Evolutionary conservation across 208 protist genomes (phyloP).

Genomic region (Endotrypanum monterogeii): DNA sequence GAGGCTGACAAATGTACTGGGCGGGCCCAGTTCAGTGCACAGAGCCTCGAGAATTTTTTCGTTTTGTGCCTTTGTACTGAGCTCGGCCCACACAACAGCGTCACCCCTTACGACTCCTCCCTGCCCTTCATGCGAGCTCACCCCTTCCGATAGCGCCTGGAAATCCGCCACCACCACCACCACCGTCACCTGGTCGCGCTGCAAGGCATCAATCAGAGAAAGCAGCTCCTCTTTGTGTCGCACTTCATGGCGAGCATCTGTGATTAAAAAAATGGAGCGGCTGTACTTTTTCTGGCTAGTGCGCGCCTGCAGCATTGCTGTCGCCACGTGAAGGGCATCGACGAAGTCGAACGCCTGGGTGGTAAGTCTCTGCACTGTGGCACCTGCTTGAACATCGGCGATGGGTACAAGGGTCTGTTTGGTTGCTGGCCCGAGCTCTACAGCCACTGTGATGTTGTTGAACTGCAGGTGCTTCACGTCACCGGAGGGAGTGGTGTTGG

Average conservation of each 20-base stretch:
- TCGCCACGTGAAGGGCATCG: conserved; percentile 83
- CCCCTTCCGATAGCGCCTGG: conserved; percentile 10
- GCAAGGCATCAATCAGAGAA: conserved; percentile 45
- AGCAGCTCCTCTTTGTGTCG: conserved; percentile 62
- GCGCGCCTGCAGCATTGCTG: conserved; percentile 65
- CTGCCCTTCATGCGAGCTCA: conserved; percentile 7
- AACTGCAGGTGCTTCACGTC: conserved; percentile 19
- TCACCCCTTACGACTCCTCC: neutral
- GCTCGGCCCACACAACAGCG: conserved; percentile 11
- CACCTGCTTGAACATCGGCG: neutral
- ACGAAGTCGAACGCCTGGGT: conserved; percentile 58
- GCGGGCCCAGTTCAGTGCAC: conserved; percentile 31
- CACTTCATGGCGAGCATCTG: conserved; percentile 75
- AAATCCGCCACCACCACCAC: conserved; percentile 85
- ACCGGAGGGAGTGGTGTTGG: conserved; percentile 42
- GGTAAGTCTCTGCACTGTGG: neutral
- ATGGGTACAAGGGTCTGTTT: conserved; percentile 10
- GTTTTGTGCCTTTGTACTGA: conserved; percentile 55
- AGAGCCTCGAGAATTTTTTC: conserved; percentile 63
- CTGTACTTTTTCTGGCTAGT: conserved; percentile 50
- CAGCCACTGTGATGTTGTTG: conserved; percentile 19
- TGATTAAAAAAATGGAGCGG: conserved; percentile 88
- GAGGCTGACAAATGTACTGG: conserved; percentile 47
- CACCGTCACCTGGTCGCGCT: conserved; percentile 50
- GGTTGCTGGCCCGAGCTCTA: conserved; percentile 10